Conservation (phyloP, 129 eudicot species). For the Flaveria trinervia region DNA sequence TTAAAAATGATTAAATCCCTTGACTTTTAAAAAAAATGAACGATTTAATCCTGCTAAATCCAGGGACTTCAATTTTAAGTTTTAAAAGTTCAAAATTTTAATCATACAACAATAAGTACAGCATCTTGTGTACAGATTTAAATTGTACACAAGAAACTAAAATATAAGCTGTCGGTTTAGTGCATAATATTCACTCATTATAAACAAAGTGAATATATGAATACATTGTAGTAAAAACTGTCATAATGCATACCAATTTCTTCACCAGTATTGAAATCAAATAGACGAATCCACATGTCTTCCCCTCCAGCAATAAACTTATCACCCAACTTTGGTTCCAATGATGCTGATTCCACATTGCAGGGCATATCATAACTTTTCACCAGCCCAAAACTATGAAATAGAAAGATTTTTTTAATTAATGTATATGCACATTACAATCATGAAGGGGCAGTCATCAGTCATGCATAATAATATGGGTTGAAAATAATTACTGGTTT, state of each 20-base stretch:
- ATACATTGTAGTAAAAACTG: background rate
- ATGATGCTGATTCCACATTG: conserved; percentile 70
- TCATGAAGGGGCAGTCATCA: background rate
- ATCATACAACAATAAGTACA: background rate
- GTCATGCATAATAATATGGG: background rate
- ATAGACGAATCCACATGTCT: conserved; percentile 84
- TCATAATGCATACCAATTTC: conserved; percentile 57
- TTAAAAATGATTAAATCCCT: too few species aligned
- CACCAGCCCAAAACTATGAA: conserved; percentile 70
- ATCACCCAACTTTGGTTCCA: conserved; percentile 69
- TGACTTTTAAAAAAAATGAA: background rate
- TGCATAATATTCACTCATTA: background rate
- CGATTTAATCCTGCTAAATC: background rate
- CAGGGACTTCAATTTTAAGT: background rate
- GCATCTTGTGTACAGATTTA: background rate
- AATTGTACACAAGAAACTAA: background rate
- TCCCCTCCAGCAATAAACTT: conserved; percentile 86
- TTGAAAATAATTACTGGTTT: conserved; percentile 49
- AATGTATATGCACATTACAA: background rate
- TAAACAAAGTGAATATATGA: background rate
- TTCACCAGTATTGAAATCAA: conserved; percentile 77
- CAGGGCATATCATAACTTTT: conserved; percentile 82
- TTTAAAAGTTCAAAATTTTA: background rate
- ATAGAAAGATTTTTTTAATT: background rate
- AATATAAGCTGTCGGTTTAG: background rate